Base-by-base conservation (phyloP, 371 early-diverging fungal species). In the Mortierella sp. region DNA sequence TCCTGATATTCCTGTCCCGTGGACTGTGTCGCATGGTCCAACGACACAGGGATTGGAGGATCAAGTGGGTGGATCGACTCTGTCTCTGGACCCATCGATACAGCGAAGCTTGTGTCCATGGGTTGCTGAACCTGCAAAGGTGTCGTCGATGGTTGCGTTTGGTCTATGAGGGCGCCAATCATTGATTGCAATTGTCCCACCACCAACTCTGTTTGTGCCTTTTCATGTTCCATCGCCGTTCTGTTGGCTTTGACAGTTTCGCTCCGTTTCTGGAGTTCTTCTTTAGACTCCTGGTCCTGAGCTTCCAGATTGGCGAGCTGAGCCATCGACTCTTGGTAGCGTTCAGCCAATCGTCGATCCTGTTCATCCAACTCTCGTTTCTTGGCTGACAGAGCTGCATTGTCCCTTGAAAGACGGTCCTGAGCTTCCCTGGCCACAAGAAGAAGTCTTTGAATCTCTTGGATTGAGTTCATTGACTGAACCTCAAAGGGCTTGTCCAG, bases 401-500 rank as follows among this genome's bases (percentile, higher is more conserved):
- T 72, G 19, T 69, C 66, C 46, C 64, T 43, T 26, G 61, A 64
- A 37, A 77, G 48, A 0, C 53, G 62, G 2, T 47, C 60, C 18
- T 72, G 60, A 5, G 60, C 53, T 29, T 62, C 59, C 56, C 62
- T 68, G 19, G 79, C 79, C 3, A 14, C 52, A 0, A 30, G 28
- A 18, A 75, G 37, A 19, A 57, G 26, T 18, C 55, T 61, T 21
- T 70, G 70, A 18, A 75, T 75, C 25, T 57, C 59, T 16, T 43
- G 70, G 25, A 75, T 75, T 1, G 60, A 16, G 26, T 69, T 75
- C 23, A 29, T 18, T 7, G 74, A 59, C 44, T 77, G 70, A 1
- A 66, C 65, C 26, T 65, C 79, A 58, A 77, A 69, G 2, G 72
- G 68, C 23, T 37, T 63, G 18, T 77, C 79, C 60, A 77, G 14